Evolutionary conservation across 257 asterid genomes (phyloP).

Genomic region (Nicotiana sylvestris): DNA sequence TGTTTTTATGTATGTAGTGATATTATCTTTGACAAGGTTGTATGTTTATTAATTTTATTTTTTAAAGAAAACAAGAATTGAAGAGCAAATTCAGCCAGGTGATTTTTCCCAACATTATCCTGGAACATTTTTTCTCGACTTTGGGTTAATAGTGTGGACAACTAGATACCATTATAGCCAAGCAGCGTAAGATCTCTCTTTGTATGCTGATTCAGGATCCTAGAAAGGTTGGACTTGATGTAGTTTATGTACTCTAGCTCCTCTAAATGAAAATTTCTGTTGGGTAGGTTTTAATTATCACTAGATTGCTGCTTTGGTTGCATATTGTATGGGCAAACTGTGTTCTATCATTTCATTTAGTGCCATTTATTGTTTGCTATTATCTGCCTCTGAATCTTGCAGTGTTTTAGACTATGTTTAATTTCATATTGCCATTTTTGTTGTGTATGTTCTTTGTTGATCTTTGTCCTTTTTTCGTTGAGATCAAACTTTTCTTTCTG

Average conservation of each 20-base stretch:
- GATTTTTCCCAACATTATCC: background rate
- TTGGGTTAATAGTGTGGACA: slow-evolving; percentile 3
- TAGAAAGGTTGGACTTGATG: background rate
- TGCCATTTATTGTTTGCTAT: background rate
- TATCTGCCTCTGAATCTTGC: slow-evolving; percentile 1
- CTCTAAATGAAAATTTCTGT: background rate
- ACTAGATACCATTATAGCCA: slow-evolving; percentile 1
- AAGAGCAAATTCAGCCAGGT: background rate
- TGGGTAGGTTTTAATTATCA: background rate
- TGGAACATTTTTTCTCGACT: background rate
- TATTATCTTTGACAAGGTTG: background rate
- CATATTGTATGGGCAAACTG: slow-evolving; percentile 8
- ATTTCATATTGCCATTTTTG: background rate
- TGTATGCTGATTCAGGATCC: background rate
- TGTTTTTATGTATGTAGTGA: background rate
- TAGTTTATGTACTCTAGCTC: background rate
- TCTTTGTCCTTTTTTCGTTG: background rate
- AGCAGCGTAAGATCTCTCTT: background rate
- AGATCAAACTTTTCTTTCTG: background rate
- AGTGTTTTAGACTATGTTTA: background rate
- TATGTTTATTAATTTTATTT: background rate
- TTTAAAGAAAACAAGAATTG: background rate
- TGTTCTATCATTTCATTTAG: background rate
- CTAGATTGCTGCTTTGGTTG: background rate
- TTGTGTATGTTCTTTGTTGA: background rate